Percentiles rank a stretch among this genome's conserved stretches.
These are phyloP conservation scores for Limonium bicolor DNA, from an alignment of 148 eudicot species.

Conservation along the genomic window DNA sequence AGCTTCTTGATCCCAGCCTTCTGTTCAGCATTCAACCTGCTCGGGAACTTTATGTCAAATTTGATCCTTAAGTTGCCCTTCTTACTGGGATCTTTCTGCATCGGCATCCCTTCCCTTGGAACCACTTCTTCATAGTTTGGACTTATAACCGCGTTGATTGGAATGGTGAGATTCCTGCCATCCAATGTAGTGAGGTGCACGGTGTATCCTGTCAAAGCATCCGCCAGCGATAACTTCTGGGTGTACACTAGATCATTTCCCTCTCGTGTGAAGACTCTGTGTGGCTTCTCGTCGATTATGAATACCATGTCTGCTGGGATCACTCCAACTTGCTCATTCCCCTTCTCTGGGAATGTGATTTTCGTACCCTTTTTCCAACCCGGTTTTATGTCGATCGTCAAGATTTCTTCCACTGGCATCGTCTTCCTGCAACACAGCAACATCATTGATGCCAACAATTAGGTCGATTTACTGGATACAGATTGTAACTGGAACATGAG, in stretches of 20 bases:
- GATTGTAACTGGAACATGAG: no score
- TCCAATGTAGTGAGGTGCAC: slow-evolving; percentile 41
- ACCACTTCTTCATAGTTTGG: slow-evolving; percentile 56
- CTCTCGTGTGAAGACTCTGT: slow-evolving; percentile 40
- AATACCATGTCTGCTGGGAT: slow-evolving; percentile 45
- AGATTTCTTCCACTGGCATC: slow-evolving; percentile 39
- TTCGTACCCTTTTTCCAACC: slow-evolving; percentile 89
- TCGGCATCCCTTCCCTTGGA: slow-evolving; percentile 57
- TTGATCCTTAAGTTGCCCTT: slow-evolving; percentile 55
- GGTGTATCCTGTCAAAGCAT: slow-evolving; percentile 52
- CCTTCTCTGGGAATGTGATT: slow-evolving; percentile 65
- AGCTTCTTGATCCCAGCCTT: slow-evolving; percentile 47
- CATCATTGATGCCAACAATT: neutral
- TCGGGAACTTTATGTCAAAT: slow-evolving; percentile 51
- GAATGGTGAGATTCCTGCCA: slow-evolving; percentile 39
- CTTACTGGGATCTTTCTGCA: slow-evolving; percentile 47
- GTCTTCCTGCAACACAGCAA: slow-evolving; percentile 25
- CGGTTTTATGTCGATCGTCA: slow-evolving; percentile 47
- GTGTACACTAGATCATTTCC: slow-evolving; percentile 48
- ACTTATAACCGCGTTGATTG: slow-evolving; percentile 29
- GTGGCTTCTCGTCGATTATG: slow-evolving; percentile 63
- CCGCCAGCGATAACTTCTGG: slow-evolving; percentile 30
- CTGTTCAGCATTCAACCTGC: slow-evolving; percentile 33
- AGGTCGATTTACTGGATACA: neutral
- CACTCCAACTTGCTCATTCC: slow-evolving; percentile 49